Evolutionary conservation across 371 early-diverging fungal genomes (phyloP), one percentile per base, ranked within the genome.

Genomic region (Mortierella polycephala): DNA sequence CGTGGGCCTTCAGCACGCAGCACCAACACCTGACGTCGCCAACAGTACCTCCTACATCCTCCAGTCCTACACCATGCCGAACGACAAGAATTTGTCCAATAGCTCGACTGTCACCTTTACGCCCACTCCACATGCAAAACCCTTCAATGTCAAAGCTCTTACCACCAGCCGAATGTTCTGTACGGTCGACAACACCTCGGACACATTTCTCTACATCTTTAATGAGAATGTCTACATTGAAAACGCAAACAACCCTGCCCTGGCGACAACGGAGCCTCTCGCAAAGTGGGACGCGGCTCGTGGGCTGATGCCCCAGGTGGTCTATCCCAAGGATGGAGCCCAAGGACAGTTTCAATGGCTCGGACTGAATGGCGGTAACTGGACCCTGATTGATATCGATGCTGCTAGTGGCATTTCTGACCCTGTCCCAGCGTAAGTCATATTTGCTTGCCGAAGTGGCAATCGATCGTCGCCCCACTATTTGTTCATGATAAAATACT

Each of bases 321-420:
- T 58, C 1, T 79, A 61, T 61, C 50, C 73, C 49, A 62, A 57
- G 7, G 16, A 10, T 7, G 50, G 9, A 1, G 54, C 8, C 10
- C 46, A 45, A 30, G 79, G 79, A 9, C 62, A 62, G 53, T 79
- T 79, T 62, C 69, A 68, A 58, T 79, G 79, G 79, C 63, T 79
- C 16, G 79, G 79, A 39, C 30, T 79, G 46, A 59, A 12, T 39
- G 47, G 53, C 2, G 60, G 63, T 20, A 57, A 54, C 44, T 79
- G 79, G 79, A 69, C 66, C n/a, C 14, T 41, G 47, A 18, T 62
- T 9, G 40, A 46, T 13, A 58, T 79, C 39, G 52, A 51, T 30
- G 66, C 79, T 12, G 21, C 58, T 4, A 55, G 46, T 8, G 79
- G 72, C 10, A 23, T 75, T n/a, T 66, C 79, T 42, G 3, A 57